These are phyloP conservation scores for Entoloma clypeatum DNA, from an alignment of 1,284 basidiomycete species.

Conservation along the genomic window DNA sequence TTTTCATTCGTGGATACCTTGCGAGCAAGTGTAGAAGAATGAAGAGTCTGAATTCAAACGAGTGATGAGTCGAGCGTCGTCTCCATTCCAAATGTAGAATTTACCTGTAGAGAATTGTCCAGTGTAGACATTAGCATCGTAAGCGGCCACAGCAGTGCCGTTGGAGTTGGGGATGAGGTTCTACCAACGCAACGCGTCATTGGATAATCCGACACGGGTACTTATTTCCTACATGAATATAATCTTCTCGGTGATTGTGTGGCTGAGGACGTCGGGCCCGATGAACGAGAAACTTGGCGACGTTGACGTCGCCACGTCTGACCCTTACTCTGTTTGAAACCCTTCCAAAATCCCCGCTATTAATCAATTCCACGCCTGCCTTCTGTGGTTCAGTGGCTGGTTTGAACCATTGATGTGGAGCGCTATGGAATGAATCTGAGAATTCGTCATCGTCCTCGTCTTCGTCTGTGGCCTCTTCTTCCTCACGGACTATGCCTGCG, in stretches of 20 bases:
- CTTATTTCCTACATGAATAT: slow-evolving; percentile 47
- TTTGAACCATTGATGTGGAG: slow-evolving; percentile 37
- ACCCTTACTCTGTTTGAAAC: slow-evolving; percentile 45
- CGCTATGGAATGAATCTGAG: slow-evolving; percentile 21
- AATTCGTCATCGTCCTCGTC: slow-evolving; percentile 36
- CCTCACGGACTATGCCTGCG: slow-evolving; percentile 19
- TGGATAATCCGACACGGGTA: slow-evolving; percentile 1
- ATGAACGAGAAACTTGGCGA: slow-evolving; percentile 46
- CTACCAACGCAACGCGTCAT: slow-evolving; percentile 33
- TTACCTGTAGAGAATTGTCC: slow-evolving; percentile 86
- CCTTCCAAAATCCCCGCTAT: slow-evolving; percentile 84
- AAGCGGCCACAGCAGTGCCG: slow-evolving; percentile 84
- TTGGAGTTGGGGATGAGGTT: slow-evolving; percentile 80
- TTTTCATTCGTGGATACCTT: slow-evolving; percentile 44
- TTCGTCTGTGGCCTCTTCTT: slow-evolving; percentile 38
- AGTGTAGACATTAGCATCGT: slow-evolving; percentile 82
- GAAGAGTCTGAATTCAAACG: slow-evolving; percentile 56
- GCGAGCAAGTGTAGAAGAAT: slow-evolving; percentile 79
- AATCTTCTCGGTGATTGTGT: slow-evolving; percentile 46
- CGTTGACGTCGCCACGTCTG: slow-evolving; percentile 38
- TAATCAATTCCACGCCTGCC: slow-evolving; percentile 67
- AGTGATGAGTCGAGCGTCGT: slow-evolving; percentile 2
- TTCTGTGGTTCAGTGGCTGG: slow-evolving; percentile 64
- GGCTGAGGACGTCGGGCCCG: slow-evolving; percentile 37
- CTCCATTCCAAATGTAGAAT: not conserved